Evolutionary conservation across 257 asterid genomes (phyloP).

Genomic region (Verbena officinalis): DNA sequence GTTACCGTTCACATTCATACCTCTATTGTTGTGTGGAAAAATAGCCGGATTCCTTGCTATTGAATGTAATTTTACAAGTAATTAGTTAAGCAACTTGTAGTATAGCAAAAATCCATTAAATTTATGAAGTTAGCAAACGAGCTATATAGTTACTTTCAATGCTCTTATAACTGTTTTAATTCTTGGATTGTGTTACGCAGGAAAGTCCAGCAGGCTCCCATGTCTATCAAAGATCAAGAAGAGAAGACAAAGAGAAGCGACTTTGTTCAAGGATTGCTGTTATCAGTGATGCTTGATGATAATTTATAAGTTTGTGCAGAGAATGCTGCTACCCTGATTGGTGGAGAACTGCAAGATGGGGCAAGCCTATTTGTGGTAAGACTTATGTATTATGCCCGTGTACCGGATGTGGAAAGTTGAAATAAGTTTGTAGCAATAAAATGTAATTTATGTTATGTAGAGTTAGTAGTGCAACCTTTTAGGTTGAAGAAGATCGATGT

Average conservation of each 20-base stretch:
- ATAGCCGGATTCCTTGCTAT: too few relatives aligned
- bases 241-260: conserved; percentile 70
- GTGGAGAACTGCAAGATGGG: conserved; percentile 15
- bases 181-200: conserved; percentile 40
- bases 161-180: too few relatives aligned
- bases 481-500: conserved; percentile 37
- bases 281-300: conserved; percentile 73
- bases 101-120: too few relatives aligned
- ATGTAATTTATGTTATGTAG: conserved; percentile 57
- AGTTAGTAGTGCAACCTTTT: conserved; percentile 31
- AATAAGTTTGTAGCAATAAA: conserved; percentile 55
- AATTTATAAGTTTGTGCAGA: conserved; percentile 33
- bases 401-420: conserved; percentile 35
- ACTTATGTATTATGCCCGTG: conserved; percentile 19
- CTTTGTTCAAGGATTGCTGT: conserved; percentile 74
- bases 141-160: too few relatives aligned
- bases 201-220: conserved; percentile 61
- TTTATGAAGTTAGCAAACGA: too few relatives aligned
- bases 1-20: too few relatives aligned
- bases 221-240: conserved; percentile 84
- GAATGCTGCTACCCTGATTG: conserved; percentile 16
- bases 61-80: too few relatives aligned
- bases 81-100: too few relatives aligned
- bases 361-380: conserved; percentile 28
- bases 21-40: too few relatives aligned